Base-by-base conservation (phyloP, 495 filamentous ascomycete genomes). In the Tuber indicum region DNA sequence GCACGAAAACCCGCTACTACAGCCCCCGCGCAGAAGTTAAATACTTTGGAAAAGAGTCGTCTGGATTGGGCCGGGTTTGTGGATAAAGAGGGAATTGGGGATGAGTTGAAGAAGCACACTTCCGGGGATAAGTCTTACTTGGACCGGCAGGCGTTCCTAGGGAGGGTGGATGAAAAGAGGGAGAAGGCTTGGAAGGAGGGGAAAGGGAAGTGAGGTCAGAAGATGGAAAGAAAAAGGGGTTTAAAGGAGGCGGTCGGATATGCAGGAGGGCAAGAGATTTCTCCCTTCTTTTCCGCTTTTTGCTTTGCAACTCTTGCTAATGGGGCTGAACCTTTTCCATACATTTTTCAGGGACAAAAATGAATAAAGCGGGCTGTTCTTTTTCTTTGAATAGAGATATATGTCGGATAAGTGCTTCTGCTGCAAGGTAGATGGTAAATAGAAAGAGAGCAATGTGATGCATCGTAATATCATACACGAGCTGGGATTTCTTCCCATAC, bases 41-140 rank as follows among this genome's bases (percentile, higher is more conserved):
- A 97, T 84, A 97, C 94, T 1, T 91, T 99, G 39, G 94, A 98
- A 86, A 99, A 99, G 87, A 94, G 92, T 49, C 88, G 92, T 72
- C 88, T 97, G 86, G 96, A 99, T 84, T 99, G 96, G 96, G 93
- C 93, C 6, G 91, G 91, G 69, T 97, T 93, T 82, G 96, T 98
- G 71, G 94, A 98, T 82, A 88, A 93, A 75, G 92, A 94, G 79
- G 96, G 96, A 3, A 91, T 99, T 85, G 90, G 90, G 81, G 96
- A 97, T 82, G 96, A 99, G 84, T 88, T 99, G 75, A 91, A 92
- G 80, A 87, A 90, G 70, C 91, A 93, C 78, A 93, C 93, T 81
- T 94, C 92, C 85, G 91, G 90, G 17, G 96, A 96, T 84, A 90
- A 91, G 81, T 91, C 90, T 23, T 98, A 92, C 85, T 86, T 92